These are phyloP conservation scores for Termitomyces sp. DNA, from an alignment of 768 basidiomycete species.

Conservation along the genomic window DNA sequence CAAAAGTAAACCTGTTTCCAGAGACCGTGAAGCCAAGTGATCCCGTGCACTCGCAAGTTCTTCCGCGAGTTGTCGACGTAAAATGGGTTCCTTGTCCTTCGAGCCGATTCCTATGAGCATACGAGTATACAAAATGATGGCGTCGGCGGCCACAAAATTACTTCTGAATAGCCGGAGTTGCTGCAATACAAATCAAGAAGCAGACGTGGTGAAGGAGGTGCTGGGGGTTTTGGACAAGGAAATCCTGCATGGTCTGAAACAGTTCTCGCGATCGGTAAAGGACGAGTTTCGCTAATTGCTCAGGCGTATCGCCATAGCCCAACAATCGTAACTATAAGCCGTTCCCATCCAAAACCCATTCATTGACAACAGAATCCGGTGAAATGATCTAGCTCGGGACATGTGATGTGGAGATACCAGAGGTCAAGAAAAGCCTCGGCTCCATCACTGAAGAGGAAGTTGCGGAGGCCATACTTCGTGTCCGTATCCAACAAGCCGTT, in stretches of 20 bases:
- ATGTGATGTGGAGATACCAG: not conserved
- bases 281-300: not conserved
- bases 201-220: not conserved
- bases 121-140: not conserved
- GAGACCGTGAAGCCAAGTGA: not conserved
- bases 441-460: not conserved
- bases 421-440: not conserved
- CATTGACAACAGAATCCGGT: not conserved
- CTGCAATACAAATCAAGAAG: not conserved
- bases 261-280: not conserved
- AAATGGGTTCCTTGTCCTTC: not conserved
- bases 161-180: not conserved
- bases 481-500: not conserved
- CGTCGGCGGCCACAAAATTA: not conserved
- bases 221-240: not conserved
- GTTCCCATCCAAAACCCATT: not conserved
- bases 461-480: not conserved
- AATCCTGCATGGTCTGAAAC: not conserved
- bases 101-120: not conserved
- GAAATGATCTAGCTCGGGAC: not conserved
- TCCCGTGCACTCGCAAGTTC: not conserved
- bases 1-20: not conserved
- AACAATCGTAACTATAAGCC: not conserved
- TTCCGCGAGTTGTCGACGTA: not conserved
- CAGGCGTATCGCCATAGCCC: not conserved